Percentiles rank a stretch among this genome's conserved stretches.
phyloP scores from a whole-genome alignment of 768 basidiomycete genomes.

The Lactarius indigo region DNA sequence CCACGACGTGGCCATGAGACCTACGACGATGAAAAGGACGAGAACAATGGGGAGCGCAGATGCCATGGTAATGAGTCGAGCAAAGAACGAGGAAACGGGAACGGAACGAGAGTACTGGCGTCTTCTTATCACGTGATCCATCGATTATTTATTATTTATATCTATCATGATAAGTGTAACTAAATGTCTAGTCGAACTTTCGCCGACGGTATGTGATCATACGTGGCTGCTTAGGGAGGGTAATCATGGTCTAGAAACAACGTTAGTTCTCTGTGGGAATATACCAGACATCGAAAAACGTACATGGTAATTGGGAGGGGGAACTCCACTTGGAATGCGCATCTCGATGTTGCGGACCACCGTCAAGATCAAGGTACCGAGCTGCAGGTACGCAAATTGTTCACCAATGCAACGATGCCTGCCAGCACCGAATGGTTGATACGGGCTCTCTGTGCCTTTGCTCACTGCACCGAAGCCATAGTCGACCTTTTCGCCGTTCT shows the following conservation, averaged over 20 bases:
- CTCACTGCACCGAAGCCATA: conserved; percentile 94
- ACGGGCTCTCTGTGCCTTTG: conserved; percentile 94
- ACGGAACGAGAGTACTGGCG: no score
- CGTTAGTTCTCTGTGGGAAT: not conserved
- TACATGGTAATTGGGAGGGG: conserved; percentile 88
- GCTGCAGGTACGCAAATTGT: conserved; percentile 95
- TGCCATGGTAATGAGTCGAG: conserved; percentile 44
- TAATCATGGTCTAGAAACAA: conserved; percentile 79
- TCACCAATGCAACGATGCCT: conserved; percentile 94
- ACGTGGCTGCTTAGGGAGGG: conserved; percentile 73
- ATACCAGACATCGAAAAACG: conserved; percentile 31
- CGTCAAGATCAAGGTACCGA: conserved; percentile 78
- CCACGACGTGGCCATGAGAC: conserved; percentile 60
- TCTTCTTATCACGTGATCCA: not conserved
- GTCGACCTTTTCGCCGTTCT: conserved; percentile 85
- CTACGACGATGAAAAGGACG: conserved; percentile 60
- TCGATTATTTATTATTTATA: not conserved
- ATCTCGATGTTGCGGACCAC: conserved; percentile 76
- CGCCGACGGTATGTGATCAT: conserved; percentile 65
- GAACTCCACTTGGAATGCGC: conserved; percentile 62
- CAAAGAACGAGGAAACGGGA: not conserved
- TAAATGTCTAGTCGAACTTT: conserved; percentile 41
- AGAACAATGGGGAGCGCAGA: conserved; percentile 67
- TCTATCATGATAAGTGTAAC: not conserved
- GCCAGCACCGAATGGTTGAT: conserved; percentile 97